A percentile compares a stretch with the other conserved stretches of the same genome.
Conservation (phyloP, 495 filamentous ascomycete genomes). For the Annulohypoxylon moriforme region DNA sequence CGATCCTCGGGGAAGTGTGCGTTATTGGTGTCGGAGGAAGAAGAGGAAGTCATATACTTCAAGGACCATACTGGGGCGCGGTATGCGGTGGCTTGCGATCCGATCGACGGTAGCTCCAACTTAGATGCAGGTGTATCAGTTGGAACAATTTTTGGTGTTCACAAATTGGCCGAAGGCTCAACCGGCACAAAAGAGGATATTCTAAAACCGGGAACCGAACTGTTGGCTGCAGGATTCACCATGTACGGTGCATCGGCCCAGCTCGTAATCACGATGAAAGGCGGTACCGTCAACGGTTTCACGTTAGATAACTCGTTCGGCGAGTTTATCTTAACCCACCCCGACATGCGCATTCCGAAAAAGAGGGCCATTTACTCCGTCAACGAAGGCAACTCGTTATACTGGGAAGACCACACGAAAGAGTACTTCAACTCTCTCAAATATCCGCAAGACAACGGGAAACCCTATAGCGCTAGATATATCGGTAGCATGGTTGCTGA, state of each 20-base stretch:
- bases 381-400: constrained; percentile 96
- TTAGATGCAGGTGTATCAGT: constrained; percentile 97
- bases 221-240: constrained; percentile 95
- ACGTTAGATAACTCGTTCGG: constrained; percentile 95
- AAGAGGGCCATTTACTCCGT: constrained; percentile 92
- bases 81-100: constrained; percentile 96
- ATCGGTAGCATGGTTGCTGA: constrained; percentile 99
- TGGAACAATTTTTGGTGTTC: constrained; percentile 96
- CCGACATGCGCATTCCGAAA: constrained; percentile 87
- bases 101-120: constrained; percentile 97
- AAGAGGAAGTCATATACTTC: constrained; percentile 91
- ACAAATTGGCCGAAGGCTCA: constrained; percentile 81
- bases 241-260: constrained; percentile 99
- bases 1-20: constrained; percentile 87
- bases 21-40: constrained; percentile 94
- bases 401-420: constrained; percentile 92
- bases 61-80: constrained; percentile 80
- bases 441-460: constrained; percentile 73
- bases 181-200: constrained; percentile 81
- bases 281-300: constrained; percentile 93
- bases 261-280: constrained; percentile 96
- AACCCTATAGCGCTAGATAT: constrained; percentile 95
- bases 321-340: constrained; percentile 98
- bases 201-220: constrained; percentile 85
- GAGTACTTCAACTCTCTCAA: constrained; percentile 91